phyloP scores from a whole-genome alignment of 345 rosid species.

The Hibiscus tridactylites region DNA sequence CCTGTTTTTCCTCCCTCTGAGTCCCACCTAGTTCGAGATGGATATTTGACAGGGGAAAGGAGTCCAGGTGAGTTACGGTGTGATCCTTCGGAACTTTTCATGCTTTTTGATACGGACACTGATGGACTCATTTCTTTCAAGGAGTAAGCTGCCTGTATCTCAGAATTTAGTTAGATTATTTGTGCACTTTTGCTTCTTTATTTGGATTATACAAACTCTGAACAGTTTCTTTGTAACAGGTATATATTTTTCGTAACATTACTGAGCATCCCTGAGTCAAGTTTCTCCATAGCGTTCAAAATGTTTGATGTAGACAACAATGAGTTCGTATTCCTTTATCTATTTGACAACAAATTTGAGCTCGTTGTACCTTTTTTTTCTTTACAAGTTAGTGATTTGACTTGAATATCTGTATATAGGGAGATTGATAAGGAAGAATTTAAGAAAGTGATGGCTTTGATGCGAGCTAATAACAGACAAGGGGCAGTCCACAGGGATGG shows the following conservation, averaged over 20 bases:
- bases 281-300: conserved; percentile 77
- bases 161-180: neutral
- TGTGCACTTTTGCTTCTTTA: neutral
- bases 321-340: conserved; percentile 45
- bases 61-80: conserved; percentile 74
- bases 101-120: conserved; percentile 75
- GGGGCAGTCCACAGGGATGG: conserved; percentile 71
- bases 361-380: conserved; percentile 11
- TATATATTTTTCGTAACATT: conserved; percentile 84
- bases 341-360: conserved; percentile 2
- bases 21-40: conserved; percentile 78
- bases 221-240: conserved; percentile 36
- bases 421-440: conserved; percentile 79
- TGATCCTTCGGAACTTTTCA: conserved; percentile 67
- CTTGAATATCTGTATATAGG: conserved; percentile 28
- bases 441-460: conserved; percentile 86
- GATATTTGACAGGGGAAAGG: conserved; percentile 85
- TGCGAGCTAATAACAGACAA: conserved; percentile 84
- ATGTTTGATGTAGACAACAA: conserved; percentile 76
- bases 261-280: conserved; percentile 84
- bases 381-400: conserved; percentile 11
- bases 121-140: conserved; percentile 87
- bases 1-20: conserved; percentile 97
- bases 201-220: conserved; percentile 6
- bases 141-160: conserved; percentile 52